These are phyloP conservation scores for Phytopythium boreale DNA, from an alignment of 352 stramenopile species.

Conservation along the genomic window DNA sequence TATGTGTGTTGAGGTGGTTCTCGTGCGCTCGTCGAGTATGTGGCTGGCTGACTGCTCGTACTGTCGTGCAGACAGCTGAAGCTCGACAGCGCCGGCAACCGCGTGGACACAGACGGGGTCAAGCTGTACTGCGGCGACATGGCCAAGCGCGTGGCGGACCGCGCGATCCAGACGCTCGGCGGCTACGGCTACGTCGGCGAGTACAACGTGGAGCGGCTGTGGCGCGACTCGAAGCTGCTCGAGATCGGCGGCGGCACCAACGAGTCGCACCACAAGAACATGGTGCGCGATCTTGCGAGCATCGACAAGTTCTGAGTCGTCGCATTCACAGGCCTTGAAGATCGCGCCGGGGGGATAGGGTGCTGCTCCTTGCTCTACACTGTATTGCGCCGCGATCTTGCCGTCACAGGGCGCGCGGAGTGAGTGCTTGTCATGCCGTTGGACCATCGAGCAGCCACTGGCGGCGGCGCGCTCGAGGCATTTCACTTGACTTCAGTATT, in stretches of 20 bases:
- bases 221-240: constrained; percentile 98
- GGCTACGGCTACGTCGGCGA: constrained; percentile 99
- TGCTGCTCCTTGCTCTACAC: background rate
- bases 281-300: constrained; percentile 81
- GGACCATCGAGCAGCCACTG: background rate
- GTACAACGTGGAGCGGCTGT: constrained; percentile 98
- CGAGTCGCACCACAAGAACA: constrained; percentile 99
- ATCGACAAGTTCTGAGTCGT: constrained; percentile 29
- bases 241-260: constrained; percentile 99
- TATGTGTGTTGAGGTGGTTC: constrained; percentile 17
- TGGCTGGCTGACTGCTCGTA: constrained; percentile 3
- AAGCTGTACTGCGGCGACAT: constrained; percentile 98
- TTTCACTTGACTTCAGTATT: background rate
- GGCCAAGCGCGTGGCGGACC: constrained; percentile 96
- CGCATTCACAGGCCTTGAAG: constrained; percentile 5
- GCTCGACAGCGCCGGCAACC: constrained; percentile 93
- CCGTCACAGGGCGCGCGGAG: background rate
- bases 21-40: background rate
- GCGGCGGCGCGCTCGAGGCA: background rate
- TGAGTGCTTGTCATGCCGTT: background rate
- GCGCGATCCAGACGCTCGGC: constrained; percentile 97
- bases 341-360: background rate
- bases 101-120: constrained; percentile 97
- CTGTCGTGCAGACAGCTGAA: constrained; percentile 82
- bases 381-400: background rate